Conservation (phyloP, 352 stramenopile species). For the Globisporangium emineosum region DNA sequence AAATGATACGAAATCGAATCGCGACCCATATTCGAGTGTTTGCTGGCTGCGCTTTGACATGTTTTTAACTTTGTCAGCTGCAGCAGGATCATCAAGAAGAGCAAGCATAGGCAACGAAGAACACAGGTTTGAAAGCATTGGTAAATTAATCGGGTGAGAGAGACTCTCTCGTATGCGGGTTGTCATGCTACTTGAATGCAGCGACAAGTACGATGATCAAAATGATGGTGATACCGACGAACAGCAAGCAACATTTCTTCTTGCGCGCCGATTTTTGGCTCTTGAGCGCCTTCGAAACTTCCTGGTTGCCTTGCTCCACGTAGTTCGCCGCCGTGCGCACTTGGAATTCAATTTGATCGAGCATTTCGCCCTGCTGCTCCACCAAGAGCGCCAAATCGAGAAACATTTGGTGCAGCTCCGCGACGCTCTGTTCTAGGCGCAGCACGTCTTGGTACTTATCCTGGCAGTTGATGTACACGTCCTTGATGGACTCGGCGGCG, state of each 20-base stretch:
- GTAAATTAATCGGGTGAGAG: not conserved
- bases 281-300: constrained; percentile 94
- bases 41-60: not conserved
- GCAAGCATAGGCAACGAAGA: not conserved
- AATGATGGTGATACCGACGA: constrained; percentile 75
- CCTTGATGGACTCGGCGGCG: constrained; percentile 76
- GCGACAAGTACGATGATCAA: constrained; percentile 77
- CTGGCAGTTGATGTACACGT: constrained; percentile 94
- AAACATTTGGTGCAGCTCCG: constrained; percentile 99
- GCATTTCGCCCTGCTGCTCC: constrained; percentile 96
- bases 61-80: not conserved
- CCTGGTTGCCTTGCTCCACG: constrained; percentile 95
- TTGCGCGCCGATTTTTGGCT: constrained; percentile 96
- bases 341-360: constrained; percentile 98
- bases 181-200: constrained; percentile 46
- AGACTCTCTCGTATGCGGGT: not conserved
- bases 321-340: constrained; percentile 93
- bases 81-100: not conserved
- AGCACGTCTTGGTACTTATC: constrained; percentile 99
- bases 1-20: constrained; percentile 1
- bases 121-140: not conserved
- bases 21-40: not conserved
- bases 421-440: constrained; percentile 94
- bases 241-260: constrained; percentile 93
- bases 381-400: constrained; percentile 97